Conservation (phyloP, 441 rosid species). For the Adansonia gregorii region DNA sequence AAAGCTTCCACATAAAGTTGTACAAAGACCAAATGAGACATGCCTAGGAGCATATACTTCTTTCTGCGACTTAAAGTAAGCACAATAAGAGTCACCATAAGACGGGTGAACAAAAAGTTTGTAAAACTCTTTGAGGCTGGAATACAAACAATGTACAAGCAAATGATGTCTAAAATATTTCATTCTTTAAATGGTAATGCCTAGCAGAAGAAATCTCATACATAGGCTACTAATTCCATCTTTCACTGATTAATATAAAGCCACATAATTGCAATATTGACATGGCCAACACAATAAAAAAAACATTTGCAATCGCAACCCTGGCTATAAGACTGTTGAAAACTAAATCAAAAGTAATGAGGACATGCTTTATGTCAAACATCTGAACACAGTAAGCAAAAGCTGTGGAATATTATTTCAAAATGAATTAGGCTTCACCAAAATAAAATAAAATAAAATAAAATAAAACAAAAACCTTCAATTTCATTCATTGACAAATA, state of each 20-base stretch:
- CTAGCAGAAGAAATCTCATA: not conserved
- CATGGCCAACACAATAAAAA: not conserved
- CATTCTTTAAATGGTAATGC: conserved; percentile 5
- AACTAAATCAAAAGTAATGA: not conserved
- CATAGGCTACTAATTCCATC: not conserved
- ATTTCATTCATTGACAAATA: not conserved
- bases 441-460: too few relatives aligned
- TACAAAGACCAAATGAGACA: not conserved
- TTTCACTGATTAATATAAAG: not conserved
- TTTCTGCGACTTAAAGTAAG: not conserved
- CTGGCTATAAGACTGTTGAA: not conserved
- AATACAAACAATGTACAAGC: not conserved
- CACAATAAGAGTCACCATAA: not conserved
- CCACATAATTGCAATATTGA: not conserved
- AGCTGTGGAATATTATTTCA: not conserved
- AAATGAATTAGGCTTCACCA: not conserved
- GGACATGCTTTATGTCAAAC: not conserved
- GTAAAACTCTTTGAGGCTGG: not conserved
- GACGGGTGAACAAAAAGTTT: not conserved
- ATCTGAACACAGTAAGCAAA: conserved; percentile 15
- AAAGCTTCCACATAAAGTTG: not conserved
- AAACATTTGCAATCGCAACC: not conserved
- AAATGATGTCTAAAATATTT: not conserved
- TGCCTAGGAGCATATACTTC: not conserved
- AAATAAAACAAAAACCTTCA: not conserved